These are phyloP conservation scores for Penicillium paradoxum DNA, from an alignment of 495 filamentous ascomycete genomes.

Conservation along the genomic window DNA sequence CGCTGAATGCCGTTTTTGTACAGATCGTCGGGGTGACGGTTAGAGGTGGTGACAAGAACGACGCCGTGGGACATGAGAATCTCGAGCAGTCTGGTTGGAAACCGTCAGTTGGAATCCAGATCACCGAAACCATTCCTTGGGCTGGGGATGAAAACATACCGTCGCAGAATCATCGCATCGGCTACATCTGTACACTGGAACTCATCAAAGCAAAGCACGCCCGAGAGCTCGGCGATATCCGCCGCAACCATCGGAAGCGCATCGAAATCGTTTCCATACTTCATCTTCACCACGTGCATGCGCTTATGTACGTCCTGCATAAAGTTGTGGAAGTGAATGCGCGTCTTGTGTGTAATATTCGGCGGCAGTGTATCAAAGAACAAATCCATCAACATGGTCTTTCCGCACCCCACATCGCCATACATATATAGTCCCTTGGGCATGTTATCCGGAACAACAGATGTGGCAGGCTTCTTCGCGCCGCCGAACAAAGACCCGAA, in stretches of 20 bases:
- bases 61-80: constrained; percentile 92
- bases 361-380: constrained; percentile 90
- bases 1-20: constrained; percentile 99
- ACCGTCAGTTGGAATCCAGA: neutral
- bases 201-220: constrained; percentile 95
- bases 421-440: constrained; percentile 93
- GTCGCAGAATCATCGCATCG: constrained; percentile 94
- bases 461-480: constrained; percentile 22
- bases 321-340: constrained; percentile 98
- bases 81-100: constrained; percentile 63
- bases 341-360: constrained; percentile 78
- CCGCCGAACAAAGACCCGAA: constrained; percentile 66
- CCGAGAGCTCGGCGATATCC: constrained; percentile 77
- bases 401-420: constrained; percentile 95
- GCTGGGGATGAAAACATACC: constrained; percentile 36
- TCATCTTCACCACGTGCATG: constrained; percentile 83
- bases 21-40: constrained; percentile 89
- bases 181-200: constrained; percentile 99
- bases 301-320: constrained; percentile 98
- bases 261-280: constrained; percentile 86
- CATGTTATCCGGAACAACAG: constrained; percentile 62
- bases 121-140: neutral
- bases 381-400: constrained; percentile 99
- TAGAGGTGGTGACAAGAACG: constrained; percentile 93
- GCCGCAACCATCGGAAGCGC: constrained; percentile 89